phyloP scores from a whole-genome alignment of 768 basidiomycete species.

The Amanita pseudoporphyria region DNA sequence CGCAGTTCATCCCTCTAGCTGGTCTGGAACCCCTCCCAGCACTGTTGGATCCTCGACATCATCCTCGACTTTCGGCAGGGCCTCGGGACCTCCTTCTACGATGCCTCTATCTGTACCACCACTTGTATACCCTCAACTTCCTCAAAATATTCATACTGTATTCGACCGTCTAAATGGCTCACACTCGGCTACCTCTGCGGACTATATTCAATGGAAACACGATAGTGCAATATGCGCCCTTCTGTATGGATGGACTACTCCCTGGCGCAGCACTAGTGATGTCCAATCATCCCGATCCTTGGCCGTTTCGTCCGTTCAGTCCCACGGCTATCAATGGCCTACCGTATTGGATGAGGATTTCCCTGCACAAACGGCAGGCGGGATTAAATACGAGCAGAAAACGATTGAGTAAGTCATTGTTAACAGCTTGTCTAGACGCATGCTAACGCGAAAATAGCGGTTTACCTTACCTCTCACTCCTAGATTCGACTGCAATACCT shows the following conservation, averaged over 20 bases:
- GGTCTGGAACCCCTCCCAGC: slow-evolving; percentile 47
- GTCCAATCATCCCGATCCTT: slow-evolving; percentile 14
- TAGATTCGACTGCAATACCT: slow-evolving; percentile 34
- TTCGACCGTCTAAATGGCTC: slow-evolving; percentile 2
- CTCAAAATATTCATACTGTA: neutral
- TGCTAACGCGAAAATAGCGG: slow-evolving; percentile 27
- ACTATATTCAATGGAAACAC: slow-evolving; percentile 32
- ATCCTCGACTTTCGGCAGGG: neutral
- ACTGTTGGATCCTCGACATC: slow-evolving; percentile 8
- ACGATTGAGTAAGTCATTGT: slow-evolving; percentile 28
- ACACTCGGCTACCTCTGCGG: slow-evolving; percentile 10
- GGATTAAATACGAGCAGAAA: slow-evolving; percentile 30
- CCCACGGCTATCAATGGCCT: slow-evolving; percentile 41
- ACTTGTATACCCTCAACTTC: neutral
- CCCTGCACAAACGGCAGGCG: slow-evolving; percentile 27
- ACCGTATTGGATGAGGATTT: slow-evolving; percentile 36
- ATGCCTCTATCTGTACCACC: slow-evolving; percentile 11
- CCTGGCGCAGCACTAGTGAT: slow-evolving; percentile 5
- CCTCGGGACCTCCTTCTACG: neutral
- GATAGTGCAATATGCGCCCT: slow-evolving; percentile 33
- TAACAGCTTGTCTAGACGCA: neutral
- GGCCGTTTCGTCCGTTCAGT: slow-evolving; percentile 27
- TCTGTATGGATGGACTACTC: slow-evolving; percentile 9
- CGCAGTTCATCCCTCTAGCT: slow-evolving; percentile 73
- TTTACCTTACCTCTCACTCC: slow-evolving; percentile 44